These are phyloP conservation scores for Crucihimalaya himalaica DNA, from an alignment of 345 rosid species.

Conservation along the genomic window DNA sequence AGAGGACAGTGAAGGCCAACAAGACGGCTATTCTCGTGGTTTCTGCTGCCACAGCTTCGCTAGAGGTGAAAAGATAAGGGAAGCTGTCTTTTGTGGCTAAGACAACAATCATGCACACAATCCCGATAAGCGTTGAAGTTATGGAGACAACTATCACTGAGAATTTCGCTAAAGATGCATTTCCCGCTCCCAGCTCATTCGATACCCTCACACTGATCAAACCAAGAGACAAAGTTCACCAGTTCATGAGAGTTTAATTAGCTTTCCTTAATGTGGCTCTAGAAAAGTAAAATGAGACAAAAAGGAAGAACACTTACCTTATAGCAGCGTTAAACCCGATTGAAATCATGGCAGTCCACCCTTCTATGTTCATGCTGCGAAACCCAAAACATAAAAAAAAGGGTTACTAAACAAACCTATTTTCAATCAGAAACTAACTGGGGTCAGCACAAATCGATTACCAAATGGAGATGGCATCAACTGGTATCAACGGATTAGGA, in stretches of 20 bases:
- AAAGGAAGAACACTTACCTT: conserved; percentile 50
- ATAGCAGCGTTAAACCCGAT: conserved; percentile 90
- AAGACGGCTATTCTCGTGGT: conserved; percentile 68
- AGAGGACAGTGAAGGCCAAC: conserved; percentile 70
- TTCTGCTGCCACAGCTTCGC: conserved; percentile 73
- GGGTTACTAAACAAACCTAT: background rate
- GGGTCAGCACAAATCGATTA: conserved; percentile 21
- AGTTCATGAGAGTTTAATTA: background rate
- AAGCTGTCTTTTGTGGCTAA: conserved; percentile 60
- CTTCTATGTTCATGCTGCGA: conserved; percentile 84
- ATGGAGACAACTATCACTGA: conserved; percentile 73
- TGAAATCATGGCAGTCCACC: conserved; percentile 93
- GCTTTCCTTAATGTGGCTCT: background rate
- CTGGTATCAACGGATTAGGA: conserved; percentile 72
- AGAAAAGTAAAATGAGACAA: background rate
- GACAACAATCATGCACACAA: conserved; percentile 61
- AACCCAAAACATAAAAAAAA: background rate
- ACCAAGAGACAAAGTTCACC: background rate
- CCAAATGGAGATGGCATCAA: conserved; percentile 95
- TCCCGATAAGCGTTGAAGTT: conserved; percentile 67
- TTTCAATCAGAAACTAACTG: background rate
- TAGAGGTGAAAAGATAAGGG: conserved; percentile 79
- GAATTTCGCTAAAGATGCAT: conserved; percentile 62
- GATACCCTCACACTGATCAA: conserved; percentile 80
- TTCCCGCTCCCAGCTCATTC: conserved; percentile 86